These are phyloP conservation scores for Akanthomyces uredinophilus DNA, from an alignment of 2,329 filamentous ascomycete species.

Conservation along the genomic window DNA sequence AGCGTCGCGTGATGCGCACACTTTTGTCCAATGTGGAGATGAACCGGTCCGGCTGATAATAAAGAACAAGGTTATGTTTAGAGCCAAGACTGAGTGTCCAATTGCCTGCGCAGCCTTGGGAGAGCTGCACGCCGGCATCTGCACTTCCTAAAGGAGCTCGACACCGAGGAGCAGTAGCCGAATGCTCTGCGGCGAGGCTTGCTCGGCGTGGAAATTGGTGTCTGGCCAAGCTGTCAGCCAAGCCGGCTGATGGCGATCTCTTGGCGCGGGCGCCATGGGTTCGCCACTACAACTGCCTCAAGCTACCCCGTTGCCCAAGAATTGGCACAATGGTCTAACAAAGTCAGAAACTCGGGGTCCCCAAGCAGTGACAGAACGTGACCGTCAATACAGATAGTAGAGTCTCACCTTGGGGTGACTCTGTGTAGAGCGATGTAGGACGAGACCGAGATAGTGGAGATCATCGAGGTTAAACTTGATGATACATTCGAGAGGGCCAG, in stretches of 20 bases:
- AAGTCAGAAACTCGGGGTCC: not conserved
- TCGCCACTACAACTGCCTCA: not conserved
- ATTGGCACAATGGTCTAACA: too few relatives aligned
- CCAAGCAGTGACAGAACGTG: not conserved
- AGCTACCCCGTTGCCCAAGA: not conserved
- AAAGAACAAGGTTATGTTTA: not conserved
- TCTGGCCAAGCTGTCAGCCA: not conserved
- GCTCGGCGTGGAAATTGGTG: not conserved
- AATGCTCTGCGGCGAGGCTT: not conserved
- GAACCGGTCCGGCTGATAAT: not conserved
- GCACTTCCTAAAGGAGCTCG: not conserved
- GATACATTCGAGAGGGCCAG: not conserved
- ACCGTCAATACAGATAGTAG: too few relatives aligned
- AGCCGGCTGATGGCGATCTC: slow-evolving; percentile 1
- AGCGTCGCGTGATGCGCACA: slow-evolving; percentile 4
- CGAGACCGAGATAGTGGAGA: not conserved
- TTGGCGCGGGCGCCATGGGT: not conserved
- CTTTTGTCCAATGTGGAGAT: slow-evolving; percentile 1
- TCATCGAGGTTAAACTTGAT: not conserved
- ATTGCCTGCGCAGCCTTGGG: not conserved
- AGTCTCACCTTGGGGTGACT: not conserved
- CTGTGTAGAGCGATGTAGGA: not conserved
- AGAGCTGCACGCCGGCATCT: not conserved
- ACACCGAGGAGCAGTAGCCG: not conserved
- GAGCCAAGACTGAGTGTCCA: not conserved